Base-by-base conservation (phyloP, 73 alveolate species). In the Durusdinium trenchii region DNA sequence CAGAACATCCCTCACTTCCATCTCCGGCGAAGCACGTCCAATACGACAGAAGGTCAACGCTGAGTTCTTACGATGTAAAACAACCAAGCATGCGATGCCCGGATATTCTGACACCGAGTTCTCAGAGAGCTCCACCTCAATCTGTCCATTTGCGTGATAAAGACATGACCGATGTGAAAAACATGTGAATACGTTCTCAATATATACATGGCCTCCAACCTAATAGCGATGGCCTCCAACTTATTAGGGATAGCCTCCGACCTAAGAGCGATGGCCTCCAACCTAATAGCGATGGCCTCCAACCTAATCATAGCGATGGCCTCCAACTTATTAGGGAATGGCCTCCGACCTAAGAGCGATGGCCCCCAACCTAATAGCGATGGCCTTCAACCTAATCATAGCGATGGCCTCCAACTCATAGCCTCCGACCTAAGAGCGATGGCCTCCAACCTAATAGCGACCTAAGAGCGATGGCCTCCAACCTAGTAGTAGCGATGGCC, bases 1-100 rank as follows among this genome's bases (percentile, higher is more conserved):
- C 42, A 5, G 47, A 0, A 62, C 3, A 51, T 84, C 94, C 94
- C 51, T 50, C 62, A 90, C 40, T 40, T 67, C 75, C 20, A 48
- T 36, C 57, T 64, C 73, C 30, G 82, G 60, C 76, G 71, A 48
- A 73, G 67, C n/a, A 40, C 82, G 61, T 45, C 67, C 98, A 23
- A 91, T 69, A 76, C 98, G 98, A 78, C 98, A 69, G n/a, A 51
- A 91, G 43, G 90, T 91, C 78, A 91, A 48, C 96, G 96, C 96
- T 5, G 96, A 14, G 40, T 90, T 90, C n/a, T 90, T 47, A 14
- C 42, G 42, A 75, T 90, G 96, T 86, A 90, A 90, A 9, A 86
- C 86, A n/a, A 90, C 96, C 51, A 90, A 35, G 45, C 96, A 90
- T 38, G 96, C 96, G 18, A 90, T 32, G 42, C 96, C 96, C 2